Evolutionary conservation across 176 grass and related monocot species (phyloP).

Genomic region (Triticum timopheevii): DNA sequence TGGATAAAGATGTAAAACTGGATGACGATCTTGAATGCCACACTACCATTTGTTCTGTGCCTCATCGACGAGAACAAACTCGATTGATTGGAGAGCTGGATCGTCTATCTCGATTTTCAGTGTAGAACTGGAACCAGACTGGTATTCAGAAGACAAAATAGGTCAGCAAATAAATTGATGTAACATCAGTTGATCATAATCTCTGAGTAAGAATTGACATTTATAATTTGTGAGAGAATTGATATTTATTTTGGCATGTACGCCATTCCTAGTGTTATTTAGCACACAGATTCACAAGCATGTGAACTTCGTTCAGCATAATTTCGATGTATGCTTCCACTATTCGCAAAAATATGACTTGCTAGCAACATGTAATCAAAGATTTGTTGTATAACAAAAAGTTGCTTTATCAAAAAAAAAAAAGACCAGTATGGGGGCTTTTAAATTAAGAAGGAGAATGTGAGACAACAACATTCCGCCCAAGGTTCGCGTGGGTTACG

Average conservation of each 20-base stretch:
- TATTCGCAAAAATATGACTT: not conserved
- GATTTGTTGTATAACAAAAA: not conserved
- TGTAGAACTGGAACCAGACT: conserved; percentile 51
- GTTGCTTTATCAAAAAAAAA: too few relatives aligned
- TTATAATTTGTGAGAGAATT: not conserved
- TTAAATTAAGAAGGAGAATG: too few relatives aligned
- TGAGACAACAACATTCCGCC: too few relatives aligned
- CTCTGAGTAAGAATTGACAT: not conserved
- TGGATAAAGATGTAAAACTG: not conserved
- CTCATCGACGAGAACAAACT: conserved; percentile 62
- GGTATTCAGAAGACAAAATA: not conserved
- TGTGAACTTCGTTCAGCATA: not conserved
- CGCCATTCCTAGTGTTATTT: not conserved
- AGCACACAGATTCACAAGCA: not conserved
- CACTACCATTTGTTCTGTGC: conserved; percentile 60
- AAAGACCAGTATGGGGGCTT: too few relatives aligned
- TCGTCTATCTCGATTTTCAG: conserved; percentile 66
- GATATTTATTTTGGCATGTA: not conserved
- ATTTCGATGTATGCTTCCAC: not conserved
- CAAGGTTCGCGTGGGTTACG: too few relatives aligned
- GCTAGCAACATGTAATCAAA: not conserved
- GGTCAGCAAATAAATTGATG: not conserved
- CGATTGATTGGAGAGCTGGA: conserved; percentile 55
- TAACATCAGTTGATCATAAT: not conserved
- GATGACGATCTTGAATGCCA: not conserved